A percentile compares a stretch with the other conserved stretches of the same genome.
phyloP scores from a whole-genome alignment of 306 rosid genomes.

The Cicer bijugum region DNA sequence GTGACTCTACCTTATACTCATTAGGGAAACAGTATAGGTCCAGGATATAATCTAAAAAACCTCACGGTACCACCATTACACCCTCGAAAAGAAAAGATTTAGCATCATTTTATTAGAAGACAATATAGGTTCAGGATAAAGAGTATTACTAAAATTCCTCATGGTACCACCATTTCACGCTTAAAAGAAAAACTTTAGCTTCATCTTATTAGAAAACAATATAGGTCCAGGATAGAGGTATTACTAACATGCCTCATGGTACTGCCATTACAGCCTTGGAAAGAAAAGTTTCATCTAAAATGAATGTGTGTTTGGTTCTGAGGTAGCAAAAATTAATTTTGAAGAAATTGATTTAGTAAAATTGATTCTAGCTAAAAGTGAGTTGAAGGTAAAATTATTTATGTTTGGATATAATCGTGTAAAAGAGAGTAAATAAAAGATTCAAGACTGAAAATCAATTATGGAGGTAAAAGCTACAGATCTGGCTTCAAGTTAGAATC shows the following conservation, averaged over 20 bases:
- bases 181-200: background rate
- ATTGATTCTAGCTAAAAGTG: too few species aligned
- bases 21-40: constrained; percentile 23
- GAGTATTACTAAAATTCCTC: background rate
- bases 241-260: constrained; percentile 1
- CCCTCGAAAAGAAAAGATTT: constrained; percentile 2
- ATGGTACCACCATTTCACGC: constrained; percentile 2
- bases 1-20: constrained; percentile 13
- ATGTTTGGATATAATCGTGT: too few species aligned
- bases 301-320: background rate
- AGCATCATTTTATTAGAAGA: constrained; percentile 3
- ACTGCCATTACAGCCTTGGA: background rate
- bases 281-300: constrained; percentile 7
- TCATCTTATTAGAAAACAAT: background rate
- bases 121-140: constrained; percentile 26
- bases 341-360: too few species aligned
- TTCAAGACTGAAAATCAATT: too few species aligned
- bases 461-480: too few species aligned
- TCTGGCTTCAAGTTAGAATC: too few species aligned
- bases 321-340: too few species aligned
- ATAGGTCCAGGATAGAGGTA: background rate
- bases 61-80: background rate
- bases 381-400: too few species aligned
- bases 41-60: constrained; percentile 9
- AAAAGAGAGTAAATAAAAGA: too few species aligned